Conservation (phyloP, 139 green algal genomes). For the Volvox reticuliferus region DNA sequence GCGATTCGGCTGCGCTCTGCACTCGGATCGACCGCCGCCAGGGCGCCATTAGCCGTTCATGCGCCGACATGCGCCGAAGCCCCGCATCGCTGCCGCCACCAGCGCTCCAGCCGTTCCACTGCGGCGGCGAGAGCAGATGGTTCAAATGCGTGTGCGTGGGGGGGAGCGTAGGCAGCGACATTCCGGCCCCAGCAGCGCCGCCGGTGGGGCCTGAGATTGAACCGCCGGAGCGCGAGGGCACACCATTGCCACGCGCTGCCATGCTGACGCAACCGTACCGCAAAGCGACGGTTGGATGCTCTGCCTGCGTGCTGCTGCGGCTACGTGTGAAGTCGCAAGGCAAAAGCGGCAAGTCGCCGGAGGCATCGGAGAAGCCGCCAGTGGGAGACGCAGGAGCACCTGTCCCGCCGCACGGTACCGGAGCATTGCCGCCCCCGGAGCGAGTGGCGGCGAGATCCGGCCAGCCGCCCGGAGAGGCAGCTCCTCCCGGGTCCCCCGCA, state of each 20-base stretch:
- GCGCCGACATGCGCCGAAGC: background rate
- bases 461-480: no score
- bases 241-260: background rate
- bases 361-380: background rate
- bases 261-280: background rate
- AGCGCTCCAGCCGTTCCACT: background rate
- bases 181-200: background rate
- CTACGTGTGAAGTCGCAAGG: background rate
- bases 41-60: conserved; percentile 15
- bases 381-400: background rate
- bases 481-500: background rate
- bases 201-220: background rate
- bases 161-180: background rate
- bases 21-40: background rate
- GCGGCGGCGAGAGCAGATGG: background rate
- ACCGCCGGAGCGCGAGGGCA: background rate
- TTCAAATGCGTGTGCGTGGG: background rate
- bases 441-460: no score
- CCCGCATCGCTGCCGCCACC: background rate
- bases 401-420: no score
- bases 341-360: background rate
- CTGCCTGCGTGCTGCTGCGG: conserved; percentile 6
- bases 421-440: no score
- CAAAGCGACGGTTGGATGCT: background rate
- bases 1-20: background rate